Conservation (phyloP, 2,329 filamentous ascomycete species). For the Xylariaceae sp. region DNA sequence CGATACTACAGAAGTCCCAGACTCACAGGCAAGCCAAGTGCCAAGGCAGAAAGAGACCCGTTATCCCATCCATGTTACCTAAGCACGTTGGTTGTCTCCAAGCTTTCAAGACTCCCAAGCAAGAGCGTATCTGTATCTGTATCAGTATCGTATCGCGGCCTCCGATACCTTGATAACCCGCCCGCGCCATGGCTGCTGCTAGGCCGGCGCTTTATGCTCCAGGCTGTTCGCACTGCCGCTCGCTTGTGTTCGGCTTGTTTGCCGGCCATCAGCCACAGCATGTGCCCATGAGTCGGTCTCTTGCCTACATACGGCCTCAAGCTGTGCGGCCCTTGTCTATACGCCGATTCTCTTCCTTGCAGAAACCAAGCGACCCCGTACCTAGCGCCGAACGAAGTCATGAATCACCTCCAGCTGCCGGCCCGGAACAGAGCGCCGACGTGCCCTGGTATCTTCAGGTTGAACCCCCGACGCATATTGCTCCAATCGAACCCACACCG, state of each 20-base stretch:
- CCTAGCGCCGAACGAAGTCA: conserved; percentile 2
- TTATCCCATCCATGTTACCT: too few relatives aligned
- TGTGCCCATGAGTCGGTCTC: conserved; percentile 13
- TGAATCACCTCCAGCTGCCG: conserved; percentile 1
- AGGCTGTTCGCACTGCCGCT: conserved; percentile 29
- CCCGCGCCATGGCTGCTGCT: conserved; percentile 21
- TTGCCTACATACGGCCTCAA: conserved; percentile 1
- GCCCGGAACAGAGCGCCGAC: conserved; percentile 17
- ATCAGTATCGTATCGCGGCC: too few relatives aligned
- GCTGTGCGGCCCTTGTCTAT: conserved; percentile 7
- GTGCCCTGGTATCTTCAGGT: conserved; percentile 78
- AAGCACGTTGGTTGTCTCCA: too few relatives aligned
- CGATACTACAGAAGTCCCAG: too few relatives aligned
- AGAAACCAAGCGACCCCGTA: conserved; percentile 6
- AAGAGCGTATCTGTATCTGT: too few relatives aligned
- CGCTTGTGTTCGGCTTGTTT: conserved; percentile 26
- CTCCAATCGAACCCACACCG: conserved; percentile 40
- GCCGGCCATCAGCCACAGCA: conserved; percentile 13
- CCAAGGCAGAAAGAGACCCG: too few relatives aligned
- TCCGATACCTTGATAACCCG: too few relatives aligned
- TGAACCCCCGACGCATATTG: conserved; percentile 50
- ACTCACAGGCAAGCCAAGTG: too few relatives aligned
- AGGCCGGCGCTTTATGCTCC: conserved; percentile 23
- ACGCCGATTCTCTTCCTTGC: conserved; percentile 19
- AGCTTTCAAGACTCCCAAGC: too few relatives aligned